phyloP scores from a whole-genome alignment of 495 filamentous ascomycete species.

The Xylaria acuta region DNA sequence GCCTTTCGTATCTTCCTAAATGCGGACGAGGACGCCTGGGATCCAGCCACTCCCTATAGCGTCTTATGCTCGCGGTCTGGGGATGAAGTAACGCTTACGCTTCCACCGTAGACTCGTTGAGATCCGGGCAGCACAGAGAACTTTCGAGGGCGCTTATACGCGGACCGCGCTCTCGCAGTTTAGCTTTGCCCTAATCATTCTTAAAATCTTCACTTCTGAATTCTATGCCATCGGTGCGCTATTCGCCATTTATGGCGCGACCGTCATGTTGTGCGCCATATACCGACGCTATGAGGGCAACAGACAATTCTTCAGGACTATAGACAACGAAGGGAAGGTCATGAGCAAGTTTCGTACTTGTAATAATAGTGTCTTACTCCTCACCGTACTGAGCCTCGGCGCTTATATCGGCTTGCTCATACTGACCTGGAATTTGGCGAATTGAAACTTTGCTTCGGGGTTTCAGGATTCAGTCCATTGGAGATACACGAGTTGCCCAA shows the following conservation, averaged over 20 bases:
- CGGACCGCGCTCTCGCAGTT: constrained; percentile 94
- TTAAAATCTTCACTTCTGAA: constrained; percentile 94
- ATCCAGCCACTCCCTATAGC: not conserved
- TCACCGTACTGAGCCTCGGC: constrained; percentile 80
- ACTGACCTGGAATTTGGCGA: constrained; percentile 66
- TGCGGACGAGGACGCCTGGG: not conserved
- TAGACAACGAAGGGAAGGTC: constrained; percentile 61
- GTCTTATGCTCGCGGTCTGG: not conserved
- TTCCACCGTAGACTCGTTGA: constrained; percentile 70
- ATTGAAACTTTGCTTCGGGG: constrained; percentile 25
- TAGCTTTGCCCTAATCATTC: constrained; percentile 89
- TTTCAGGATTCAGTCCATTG: not conserved
- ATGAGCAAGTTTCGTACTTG: constrained; percentile 86
- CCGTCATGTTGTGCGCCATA: constrained; percentile 78
- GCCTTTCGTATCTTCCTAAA: not conserved
- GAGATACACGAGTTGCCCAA: not conserved
- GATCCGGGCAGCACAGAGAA: constrained; percentile 91
- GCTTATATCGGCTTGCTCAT: constrained; percentile 82
- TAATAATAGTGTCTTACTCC: constrained; percentile 79
- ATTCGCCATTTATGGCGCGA: constrained; percentile 88
- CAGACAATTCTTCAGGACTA: constrained; percentile 85
- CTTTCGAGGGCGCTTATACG: constrained; percentile 96
- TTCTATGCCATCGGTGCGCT: constrained; percentile 94
- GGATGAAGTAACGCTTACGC: constrained; percentile 5
- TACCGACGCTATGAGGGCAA: constrained; percentile 90